These are phyloP conservation scores for Raffaelea deltoideospora DNA, from an alignment of 2,329 filamentous ascomycete genomes.

Conservation along the genomic window DNA sequence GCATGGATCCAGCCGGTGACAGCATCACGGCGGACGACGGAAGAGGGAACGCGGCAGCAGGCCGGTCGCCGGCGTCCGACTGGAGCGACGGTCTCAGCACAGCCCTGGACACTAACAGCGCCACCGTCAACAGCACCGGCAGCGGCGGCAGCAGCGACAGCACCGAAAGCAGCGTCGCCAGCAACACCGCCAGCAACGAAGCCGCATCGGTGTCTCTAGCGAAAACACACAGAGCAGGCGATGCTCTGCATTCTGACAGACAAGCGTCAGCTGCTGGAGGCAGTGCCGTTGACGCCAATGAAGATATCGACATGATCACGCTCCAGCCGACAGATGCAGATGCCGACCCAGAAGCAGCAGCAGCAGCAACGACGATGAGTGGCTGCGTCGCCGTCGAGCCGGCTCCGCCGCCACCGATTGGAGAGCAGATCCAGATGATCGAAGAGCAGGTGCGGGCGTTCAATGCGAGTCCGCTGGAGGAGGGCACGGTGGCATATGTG, in stretches of 20 bases:
- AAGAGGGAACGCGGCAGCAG: not conserved
- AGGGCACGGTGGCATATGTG: conserved; percentile 62
- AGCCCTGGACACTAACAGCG: too few species aligned
- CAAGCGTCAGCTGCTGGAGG: too few species aligned
- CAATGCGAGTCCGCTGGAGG: conserved; percentile 38
- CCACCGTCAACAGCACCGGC: too few species aligned
- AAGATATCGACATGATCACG: conserved; percentile 30
- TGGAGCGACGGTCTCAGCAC: too few species aligned
- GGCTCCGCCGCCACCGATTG: conserved; percentile 3
- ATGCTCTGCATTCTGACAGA: too few species aligned
- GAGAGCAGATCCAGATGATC: conserved; percentile 58
- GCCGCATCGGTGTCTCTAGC: too few species aligned
- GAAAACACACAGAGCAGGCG: too few species aligned
- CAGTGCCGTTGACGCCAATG: conserved; percentile 22
- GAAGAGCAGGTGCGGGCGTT: conserved; percentile 41
- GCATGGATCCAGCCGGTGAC: conserved; percentile 30
- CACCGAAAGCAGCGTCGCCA: not conserved
- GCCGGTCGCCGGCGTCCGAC: not conserved
- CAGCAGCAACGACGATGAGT: too few species aligned
- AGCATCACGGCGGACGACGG: too few species aligned
- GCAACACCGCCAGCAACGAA: not conserved
- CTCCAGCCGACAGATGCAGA: conserved; percentile 11
- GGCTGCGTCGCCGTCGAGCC: too few species aligned
- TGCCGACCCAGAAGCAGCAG: not conserved
- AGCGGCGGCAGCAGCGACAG: not conserved